Evolutionary conservation across 257 asterid genomes (phyloP).

Genomic region (Penstemon barbatus): DNA sequence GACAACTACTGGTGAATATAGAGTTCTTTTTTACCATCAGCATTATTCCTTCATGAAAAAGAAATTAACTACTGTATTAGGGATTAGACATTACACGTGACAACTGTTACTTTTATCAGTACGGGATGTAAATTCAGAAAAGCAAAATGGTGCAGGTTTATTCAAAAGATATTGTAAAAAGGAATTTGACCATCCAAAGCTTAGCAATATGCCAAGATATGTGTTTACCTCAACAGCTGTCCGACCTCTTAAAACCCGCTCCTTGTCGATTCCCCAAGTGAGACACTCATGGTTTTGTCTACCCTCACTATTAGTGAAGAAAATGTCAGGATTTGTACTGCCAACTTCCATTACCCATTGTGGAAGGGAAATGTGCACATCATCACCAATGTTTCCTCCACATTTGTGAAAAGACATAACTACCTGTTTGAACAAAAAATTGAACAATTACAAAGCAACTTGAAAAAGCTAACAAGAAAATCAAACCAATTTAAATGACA

Average conservation of each 20-base stretch:
- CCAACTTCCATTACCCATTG: conserved; percentile 66
- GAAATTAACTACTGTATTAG: not conserved
- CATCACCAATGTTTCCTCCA: conserved; percentile 82
- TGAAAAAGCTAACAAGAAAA: not conserved
- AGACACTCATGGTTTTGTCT: conserved; percentile 69
- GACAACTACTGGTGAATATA: not conserved
- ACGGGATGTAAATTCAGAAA: not conserved
- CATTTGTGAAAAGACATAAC: conserved; percentile 88
- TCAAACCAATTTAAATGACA: not conserved
- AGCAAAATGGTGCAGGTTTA: not conserved
- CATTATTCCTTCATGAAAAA: not conserved
- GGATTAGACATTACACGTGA: not conserved
- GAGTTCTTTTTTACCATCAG: not conserved
- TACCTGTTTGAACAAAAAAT: conserved; percentile 40
- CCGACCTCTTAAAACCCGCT: conserved; percentile 67
- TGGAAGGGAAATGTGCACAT: conserved; percentile 81
- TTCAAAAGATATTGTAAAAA: not conserved
- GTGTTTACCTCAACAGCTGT: conserved; percentile 65
- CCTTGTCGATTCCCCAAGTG: conserved; percentile 81
- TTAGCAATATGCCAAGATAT: conserved; percentile 2
- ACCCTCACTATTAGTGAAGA: conserved; percentile 62
- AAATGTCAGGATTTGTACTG: conserved; percentile 58
- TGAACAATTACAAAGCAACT: not conserved
- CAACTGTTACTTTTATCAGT: not conserved
- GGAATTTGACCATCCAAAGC: not conserved